Evolutionary conservation across 345 rosid species (phyloP), one percentile per base, ranked within the genome.

Genomic region (Ailanthus altissimus): DNA sequence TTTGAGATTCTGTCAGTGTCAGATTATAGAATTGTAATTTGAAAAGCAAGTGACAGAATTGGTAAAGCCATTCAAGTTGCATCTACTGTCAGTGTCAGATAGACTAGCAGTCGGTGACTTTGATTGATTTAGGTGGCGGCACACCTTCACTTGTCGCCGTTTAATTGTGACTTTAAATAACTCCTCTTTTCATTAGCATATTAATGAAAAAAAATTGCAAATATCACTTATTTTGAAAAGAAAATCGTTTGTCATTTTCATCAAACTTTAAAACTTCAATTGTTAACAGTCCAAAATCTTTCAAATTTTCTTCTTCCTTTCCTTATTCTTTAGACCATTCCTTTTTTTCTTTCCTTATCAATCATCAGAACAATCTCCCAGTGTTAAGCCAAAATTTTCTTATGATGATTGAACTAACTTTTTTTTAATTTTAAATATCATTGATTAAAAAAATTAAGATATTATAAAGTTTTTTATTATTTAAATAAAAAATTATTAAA

Each of bases 311-410:
- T 32, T n/a, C 49, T 49, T 69, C 56, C n/a, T n/a, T n/a, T n/a
- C n/a, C n/a, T n/a, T n/a, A n/a, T 50, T 80, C 5, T 60, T 53
- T 49, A 1, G 63, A 21, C 61, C 42, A 70, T 50, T 66, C 38
- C 67, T 62, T 43, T 4, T 66, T 74, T 60, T 53, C 56, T 75
- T 62, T 80, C 85, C 54, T 72, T 82, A 75, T 82, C 80, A 82
- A 72, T 78, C 79, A 82, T 80, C 84, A 78, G 36, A 53, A 36
- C 72, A 23, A 36, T 59, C 70, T 62, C 69, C 58, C 16, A 18
- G n/a, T n/a, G n/a, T n/a, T n/a, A n/a, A n/a, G n/a, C n/a, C n/a
- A n/a, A n/a, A n/a, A n/a, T n/a, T n/a, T n/a, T n/a, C n/a, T n/a
- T n/a, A n/a, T n/a, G n/a, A n/a, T n/a, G n/a, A n/a, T n/a, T n/a